These are phyloP conservation scores for Psilocybe cubensis DNA, from an alignment of 768 basidiomycete genomes.

Conservation along the genomic window DNA sequence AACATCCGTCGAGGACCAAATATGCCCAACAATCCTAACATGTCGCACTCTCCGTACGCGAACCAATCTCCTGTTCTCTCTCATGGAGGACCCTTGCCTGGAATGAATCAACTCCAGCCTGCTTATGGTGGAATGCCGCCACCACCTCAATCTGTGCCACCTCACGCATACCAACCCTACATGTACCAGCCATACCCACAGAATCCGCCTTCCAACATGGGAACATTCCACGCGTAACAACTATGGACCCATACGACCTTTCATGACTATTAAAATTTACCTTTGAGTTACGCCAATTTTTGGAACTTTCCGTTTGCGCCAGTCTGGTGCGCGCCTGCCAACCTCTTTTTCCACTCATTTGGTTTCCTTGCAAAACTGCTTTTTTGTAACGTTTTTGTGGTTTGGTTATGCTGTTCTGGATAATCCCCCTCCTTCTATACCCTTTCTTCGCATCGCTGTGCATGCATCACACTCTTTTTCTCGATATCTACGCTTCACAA, in stretches of 20 bases:
- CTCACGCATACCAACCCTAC: conserved; percentile 78
- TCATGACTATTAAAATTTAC: conserved; percentile 42
- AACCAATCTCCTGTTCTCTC: conserved; percentile 63
- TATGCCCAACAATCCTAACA: conserved; percentile 51
- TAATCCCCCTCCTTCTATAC: conserved; percentile 33
- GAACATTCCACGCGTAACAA: conserved; percentile 65
- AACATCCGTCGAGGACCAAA: conserved; percentile 52
- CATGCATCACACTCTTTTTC: conserved; percentile 36
- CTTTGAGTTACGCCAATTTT: conserved; percentile 26
- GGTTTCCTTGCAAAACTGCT: conserved; percentile 28
- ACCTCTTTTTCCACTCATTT: conserved; percentile 27
- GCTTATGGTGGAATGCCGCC: conserved; percentile 64
- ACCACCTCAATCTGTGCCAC: conserved; percentile 61
- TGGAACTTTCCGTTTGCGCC: conserved; percentile 23
- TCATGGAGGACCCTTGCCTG: conserved; percentile 59
- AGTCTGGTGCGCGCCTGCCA: conserved; percentile 20
- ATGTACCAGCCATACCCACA: conserved; percentile 87
- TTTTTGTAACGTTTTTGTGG: conserved; percentile 28
- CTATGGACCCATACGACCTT: conserved; percentile 41
- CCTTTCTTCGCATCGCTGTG: conserved; percentile 34
- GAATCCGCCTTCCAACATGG: conserved; percentile 73
- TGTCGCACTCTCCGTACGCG: conserved; percentile 53
- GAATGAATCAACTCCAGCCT: conserved; percentile 69
- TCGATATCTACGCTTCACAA: conserved; percentile 22
- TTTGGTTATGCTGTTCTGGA: conserved; percentile 40